Evolutionary conservation across 345 rosid species (phyloP).

Genomic region (Murraya paniculata): DNA sequence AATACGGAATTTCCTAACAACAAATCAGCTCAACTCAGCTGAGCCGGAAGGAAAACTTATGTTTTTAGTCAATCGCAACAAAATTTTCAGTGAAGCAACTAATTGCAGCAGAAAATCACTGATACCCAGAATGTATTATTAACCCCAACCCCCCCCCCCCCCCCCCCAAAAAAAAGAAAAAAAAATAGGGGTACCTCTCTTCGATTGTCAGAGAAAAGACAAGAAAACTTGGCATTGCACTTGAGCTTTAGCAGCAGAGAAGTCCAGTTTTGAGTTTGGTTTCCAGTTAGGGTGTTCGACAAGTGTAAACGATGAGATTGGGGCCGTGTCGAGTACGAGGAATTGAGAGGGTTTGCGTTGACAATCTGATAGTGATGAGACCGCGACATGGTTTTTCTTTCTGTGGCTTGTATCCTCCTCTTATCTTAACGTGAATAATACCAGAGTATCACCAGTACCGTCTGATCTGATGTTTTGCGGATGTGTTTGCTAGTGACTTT

Average conservation of each 20-base stretch:
- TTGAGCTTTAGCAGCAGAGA: slow-evolving; percentile 39
- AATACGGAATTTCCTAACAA: not conserved
- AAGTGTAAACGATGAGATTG: slow-evolving; percentile 15
- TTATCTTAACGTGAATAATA: too few relatives aligned
- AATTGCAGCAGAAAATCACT: not conserved
- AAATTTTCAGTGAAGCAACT: not conserved
- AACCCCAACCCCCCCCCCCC: not conserved
- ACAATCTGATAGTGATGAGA: slow-evolving; percentile 18
- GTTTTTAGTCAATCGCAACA: not conserved
- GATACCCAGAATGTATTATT: not conserved
- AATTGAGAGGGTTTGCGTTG: slow-evolving; percentile 33
- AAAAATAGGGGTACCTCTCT: slow-evolving; percentile 44
- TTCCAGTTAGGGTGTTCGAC: slow-evolving; percentile 12
- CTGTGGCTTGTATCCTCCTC: too few relatives aligned
- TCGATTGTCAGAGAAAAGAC: slow-evolving; percentile 70
- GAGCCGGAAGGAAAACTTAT: too few relatives aligned
- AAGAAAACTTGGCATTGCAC: slow-evolving; percentile 55
- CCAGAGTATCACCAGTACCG: too few relatives aligned
- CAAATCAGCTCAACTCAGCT: not conserved
- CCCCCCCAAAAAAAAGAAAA: not conserved
- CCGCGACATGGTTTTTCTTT: slow-evolving; percentile 30
- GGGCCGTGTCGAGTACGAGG: slow-evolving; percentile 23
- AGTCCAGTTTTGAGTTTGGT: slow-evolving; percentile 30
- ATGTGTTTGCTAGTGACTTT: too few relatives aligned
- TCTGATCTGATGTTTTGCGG: too few relatives aligned